Evolutionary conservation across 108 stramenopile genomes (phyloP).

Genomic region (Chaetoceros muelleri): DNA sequence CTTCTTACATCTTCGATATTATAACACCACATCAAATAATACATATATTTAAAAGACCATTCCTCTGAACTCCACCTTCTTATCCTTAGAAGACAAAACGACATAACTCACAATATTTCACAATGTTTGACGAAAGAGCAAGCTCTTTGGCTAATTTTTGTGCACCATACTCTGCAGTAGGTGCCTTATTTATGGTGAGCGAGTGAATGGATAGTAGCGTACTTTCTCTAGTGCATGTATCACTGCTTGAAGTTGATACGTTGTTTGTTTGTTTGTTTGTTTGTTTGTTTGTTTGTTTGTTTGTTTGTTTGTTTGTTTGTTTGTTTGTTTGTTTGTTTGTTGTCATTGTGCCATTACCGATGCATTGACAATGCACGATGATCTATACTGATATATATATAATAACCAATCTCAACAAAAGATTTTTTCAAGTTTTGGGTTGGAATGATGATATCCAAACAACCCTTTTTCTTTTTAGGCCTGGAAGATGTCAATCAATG

Average conservation of each 20-base stretch:
- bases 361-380: not conserved
- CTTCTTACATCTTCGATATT: too few relatives aligned
- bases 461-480: constrained; percentile 72
- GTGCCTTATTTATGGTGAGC: constrained; percentile 79
- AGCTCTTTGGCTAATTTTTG: constrained; percentile 24
- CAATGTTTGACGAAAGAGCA: not conserved
- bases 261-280: not conserved
- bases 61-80: too few relatives aligned
- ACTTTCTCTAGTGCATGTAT: not conserved
- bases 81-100: too few relatives aligned
- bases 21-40: too few relatives aligned
- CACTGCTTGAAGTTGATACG: not conserved
- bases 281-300: not conserved
- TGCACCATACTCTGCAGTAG: constrained; percentile 68
- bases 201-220: not conserved
- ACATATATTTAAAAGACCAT: too few relatives aligned
- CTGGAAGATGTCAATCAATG: constrained; percentile 57
- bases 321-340: not conserved
- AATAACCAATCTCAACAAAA: not conserved
- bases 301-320: not conserved
- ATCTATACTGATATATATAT: not conserved
- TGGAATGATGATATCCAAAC: constrained; percentile 52
- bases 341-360: too few relatives aligned
- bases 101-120: not conserved
- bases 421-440: constrained; percentile 26